These are phyloP conservation scores for Pugionium cornutum DNA, from an alignment of 345 rosid species.

Conservation along the genomic window DNA sequence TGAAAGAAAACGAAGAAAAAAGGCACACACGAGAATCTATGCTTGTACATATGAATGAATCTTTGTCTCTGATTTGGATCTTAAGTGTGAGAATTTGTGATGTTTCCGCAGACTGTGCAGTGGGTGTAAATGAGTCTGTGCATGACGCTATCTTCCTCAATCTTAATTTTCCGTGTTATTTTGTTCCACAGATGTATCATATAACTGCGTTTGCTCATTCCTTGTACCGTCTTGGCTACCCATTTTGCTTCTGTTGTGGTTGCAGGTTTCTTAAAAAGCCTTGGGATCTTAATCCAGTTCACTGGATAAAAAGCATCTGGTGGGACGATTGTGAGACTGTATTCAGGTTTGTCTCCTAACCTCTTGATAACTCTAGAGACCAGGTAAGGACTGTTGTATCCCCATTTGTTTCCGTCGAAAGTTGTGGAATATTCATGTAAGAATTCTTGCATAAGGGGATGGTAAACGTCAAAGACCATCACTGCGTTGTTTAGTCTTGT, in stretches of 20 bases:
- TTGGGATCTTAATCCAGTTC: slow-evolving; percentile 54
- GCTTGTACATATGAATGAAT: slow-evolving; percentile 15
- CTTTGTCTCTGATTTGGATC: slow-evolving; percentile 14
- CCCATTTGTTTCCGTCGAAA: slow-evolving; percentile 74
- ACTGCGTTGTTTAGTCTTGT: slow-evolving; percentile 68
- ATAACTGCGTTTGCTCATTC: slow-evolving; percentile 43
- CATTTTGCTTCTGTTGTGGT: slow-evolving; percentile 42
- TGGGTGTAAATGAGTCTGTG: slow-evolving; percentile 48
- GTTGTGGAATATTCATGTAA: slow-evolving; percentile 64
- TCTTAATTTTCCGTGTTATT: slow-evolving; percentile 43
- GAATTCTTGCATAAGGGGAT: slow-evolving; percentile 57
- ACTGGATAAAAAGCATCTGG: slow-evolving; percentile 69
- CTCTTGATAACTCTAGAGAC: slow-evolving; percentile 58
- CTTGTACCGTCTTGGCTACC: slow-evolving; percentile 41
- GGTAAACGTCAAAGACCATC: slow-evolving; percentile 60
- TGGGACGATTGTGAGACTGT: slow-evolving; percentile 48
- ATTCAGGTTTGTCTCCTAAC: slow-evolving; percentile 43
- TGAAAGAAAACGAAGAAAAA: not conserved
- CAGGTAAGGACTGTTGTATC: slow-evolving; percentile 72
- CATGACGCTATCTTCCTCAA: slow-evolving; percentile 54
- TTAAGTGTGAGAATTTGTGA: slow-evolving; percentile 25
- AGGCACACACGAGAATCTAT: not conserved
- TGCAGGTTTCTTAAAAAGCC: slow-evolving; percentile 57
- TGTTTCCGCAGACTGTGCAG: slow-evolving; percentile 47
- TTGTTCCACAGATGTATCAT: slow-evolving; percentile 62